Base-by-base conservation (phyloP, 2,329 filamentous ascomycete genomes). In the Parascedosporium putredinis region DNA sequence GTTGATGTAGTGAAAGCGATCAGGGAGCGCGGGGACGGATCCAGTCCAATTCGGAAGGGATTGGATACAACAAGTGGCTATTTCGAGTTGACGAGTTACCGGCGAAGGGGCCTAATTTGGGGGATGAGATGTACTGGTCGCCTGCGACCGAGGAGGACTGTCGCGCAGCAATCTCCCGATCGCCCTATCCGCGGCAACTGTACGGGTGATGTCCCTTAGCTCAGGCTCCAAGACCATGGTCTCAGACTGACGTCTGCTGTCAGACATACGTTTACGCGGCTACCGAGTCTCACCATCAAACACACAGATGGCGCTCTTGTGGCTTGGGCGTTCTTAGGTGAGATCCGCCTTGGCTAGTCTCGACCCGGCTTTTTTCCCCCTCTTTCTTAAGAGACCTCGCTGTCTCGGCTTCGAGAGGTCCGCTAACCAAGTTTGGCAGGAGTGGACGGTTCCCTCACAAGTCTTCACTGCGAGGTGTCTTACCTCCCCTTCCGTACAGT, bases 291-390 rank as follows among this genome's bases (percentile, higher is more conserved):
- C 33, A 66, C 69, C 1, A 63, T 81, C 18, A 71, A 72, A 48
- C 59, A 68, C 0, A 58, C 62, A 1, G 68, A 74, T 16, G 70
- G 68, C 1, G 72, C 65, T 1, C 71, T 75, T 0, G 64, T 86
- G 4, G 78, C 81, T 0, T 88, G 84, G 84, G 76, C 74, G 0
- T 84, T 87, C 47, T 59, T 79, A 4, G 71, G 72, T 69, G 50
- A 25, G 55, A n/a, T 10, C 7, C 14, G 22, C 6, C 22, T 27
- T 24, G 5, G 4, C 27, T 47, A 16, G 50, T 16, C 45, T n/a
- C 14, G 36, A 24, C 27, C n/a, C 16, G 12, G 22, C 12, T 4
- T 34, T 6, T 23, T n/a, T n/a, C n/a, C n/a, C n/a, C n/a, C n/a
- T n/a, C n/a, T n/a, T n/a, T n/a, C n/a, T n/a, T n/a, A n/a, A n/a